Conservation (phyloP, 1,139 yeast genomes). For the Geotrichum candidum region DNA sequence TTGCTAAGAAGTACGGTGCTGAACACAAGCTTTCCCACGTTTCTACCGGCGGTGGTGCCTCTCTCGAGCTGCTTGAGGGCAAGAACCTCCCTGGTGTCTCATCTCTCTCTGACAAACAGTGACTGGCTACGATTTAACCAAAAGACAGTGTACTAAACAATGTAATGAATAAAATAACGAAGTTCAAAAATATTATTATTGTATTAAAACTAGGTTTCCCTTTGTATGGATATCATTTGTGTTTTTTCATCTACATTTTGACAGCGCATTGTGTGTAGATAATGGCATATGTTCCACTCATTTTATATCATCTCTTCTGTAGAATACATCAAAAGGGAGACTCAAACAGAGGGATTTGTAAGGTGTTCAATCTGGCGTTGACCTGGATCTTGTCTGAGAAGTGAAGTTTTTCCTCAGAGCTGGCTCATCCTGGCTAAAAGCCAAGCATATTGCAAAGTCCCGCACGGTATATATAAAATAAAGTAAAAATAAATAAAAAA, state of each 20-base stretch:
- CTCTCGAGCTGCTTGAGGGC: constrained; percentile 95
- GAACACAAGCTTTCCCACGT: constrained; percentile 94
- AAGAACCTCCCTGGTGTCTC: constrained; percentile 95
- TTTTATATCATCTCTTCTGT: neutral
- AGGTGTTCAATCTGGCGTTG: neutral
- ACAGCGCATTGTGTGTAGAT: neutral
- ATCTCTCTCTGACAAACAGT: constrained; percentile 69
- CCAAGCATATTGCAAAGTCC: neutral
- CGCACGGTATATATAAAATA: neutral
- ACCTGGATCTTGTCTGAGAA: neutral
- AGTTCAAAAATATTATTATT: neutral
- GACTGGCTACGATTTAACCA: neutral
- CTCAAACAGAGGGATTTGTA: neutral
- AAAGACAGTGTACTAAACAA: neutral
- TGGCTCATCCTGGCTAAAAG: neutral
- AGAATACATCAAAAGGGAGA: neutral
- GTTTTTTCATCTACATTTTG: neutral
- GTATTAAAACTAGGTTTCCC: neutral
- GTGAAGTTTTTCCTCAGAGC: neutral
- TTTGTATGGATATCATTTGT: neutral
- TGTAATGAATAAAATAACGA: neutral
- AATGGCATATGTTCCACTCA: neutral
- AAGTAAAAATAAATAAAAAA: neutral
- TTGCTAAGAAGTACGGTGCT: constrained; percentile 93
- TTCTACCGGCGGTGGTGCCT: constrained; percentile 99